Base-by-base conservation (phyloP, 805 yeast genomes). In the Torulaspora maleeae region DNA sequence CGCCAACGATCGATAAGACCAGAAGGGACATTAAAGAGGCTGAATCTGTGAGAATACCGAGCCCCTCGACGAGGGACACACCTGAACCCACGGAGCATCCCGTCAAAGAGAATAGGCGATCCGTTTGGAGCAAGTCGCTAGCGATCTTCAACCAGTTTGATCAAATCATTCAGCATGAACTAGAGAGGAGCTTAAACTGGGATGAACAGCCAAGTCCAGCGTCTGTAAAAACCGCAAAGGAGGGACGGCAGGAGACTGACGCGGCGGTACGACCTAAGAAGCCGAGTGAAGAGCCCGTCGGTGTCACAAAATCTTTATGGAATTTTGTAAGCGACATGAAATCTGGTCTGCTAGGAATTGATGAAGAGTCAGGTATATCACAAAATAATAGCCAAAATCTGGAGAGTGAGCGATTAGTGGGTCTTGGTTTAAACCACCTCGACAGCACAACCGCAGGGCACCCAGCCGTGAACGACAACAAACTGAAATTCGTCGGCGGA, bases 131-230 rank as follows among this genome's bases (percentile, higher is more conserved):
- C 3, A 80, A 76, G 53, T 84, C 88, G 1, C 67, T 83, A 36
- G 76, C 72, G 37, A 69, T 82, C 41, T 71, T 83, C 38, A 86
- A 80, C 53, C 86, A 80, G 50, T 75, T 83, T 56, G 91, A 83
- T 59, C 78, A 76, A 43, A 69, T 81, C 62, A 67, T 83, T 27
- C 86, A 79, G 56, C 76, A 73, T 46, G 89, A 83, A 59, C 69
- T 83, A 45, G 89, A 82, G 52, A 78, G 74, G 50, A 64, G 75
- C 19, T 67, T 73, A 34, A 56, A 68, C 15, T 63, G 71, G 51
- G 68, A 61, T 27, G 54, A 44, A 50, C 34, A 53, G 52, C 32
- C 43, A 11, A 22, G 43, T 27, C 27, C 48, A 19, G 22, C 41
- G 3, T 32, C 41, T 8, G 9, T 8, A 22, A 22, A 8, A 22